Percentiles rank a stretch among this genome's conserved stretches.
phyloP scores from a whole-genome alignment of 139 green algal species.

The Diplosphaera chodatii region DNA sequence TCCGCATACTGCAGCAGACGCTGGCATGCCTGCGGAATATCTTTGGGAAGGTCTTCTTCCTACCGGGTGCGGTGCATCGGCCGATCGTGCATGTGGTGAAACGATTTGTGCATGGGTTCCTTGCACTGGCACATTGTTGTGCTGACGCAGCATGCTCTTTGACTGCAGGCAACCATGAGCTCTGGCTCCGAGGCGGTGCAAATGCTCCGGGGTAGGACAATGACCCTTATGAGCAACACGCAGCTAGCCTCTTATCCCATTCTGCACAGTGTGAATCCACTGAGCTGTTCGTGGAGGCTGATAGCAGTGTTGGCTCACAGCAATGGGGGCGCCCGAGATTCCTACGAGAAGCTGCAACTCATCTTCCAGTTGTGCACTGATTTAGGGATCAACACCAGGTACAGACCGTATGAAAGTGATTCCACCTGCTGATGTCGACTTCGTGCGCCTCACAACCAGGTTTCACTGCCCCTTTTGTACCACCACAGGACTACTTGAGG shows the following conservation, averaged over 20 bases:
- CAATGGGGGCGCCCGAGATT: constrained; percentile 19
- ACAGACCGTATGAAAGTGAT: too few species aligned
- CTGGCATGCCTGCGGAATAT: constrained; percentile 26
- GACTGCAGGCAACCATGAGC: constrained; percentile 57
- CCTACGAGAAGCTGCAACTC: constrained; percentile 36
- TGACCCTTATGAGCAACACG: too few species aligned
- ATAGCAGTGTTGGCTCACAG: not conserved
- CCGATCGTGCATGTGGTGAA: too few species aligned
- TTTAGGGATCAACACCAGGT: constrained; percentile 27
- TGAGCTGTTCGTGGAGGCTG: not conserved
- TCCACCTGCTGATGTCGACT: too few species aligned
- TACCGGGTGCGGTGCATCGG: too few species aligned
- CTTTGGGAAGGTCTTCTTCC: constrained; percentile 52
- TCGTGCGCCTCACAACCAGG: constrained; percentile 22
- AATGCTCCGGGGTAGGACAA: constrained; percentile 12
- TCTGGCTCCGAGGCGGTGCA: constrained; percentile 40
- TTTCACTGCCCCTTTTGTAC: constrained; percentile 3
- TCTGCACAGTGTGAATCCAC: not conserved
- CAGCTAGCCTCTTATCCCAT: too few species aligned
- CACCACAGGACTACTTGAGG: too few species aligned
- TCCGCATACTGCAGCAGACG: constrained; percentile 33
- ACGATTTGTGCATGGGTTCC: too few species aligned
- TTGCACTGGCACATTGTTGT: too few species aligned
- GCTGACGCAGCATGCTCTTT: too few species aligned
- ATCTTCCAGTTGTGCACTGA: constrained; percentile 41